Base-by-base conservation (phyloP, 352 stramenopile genomes). In the Halophytophthora batemanensis region DNA sequence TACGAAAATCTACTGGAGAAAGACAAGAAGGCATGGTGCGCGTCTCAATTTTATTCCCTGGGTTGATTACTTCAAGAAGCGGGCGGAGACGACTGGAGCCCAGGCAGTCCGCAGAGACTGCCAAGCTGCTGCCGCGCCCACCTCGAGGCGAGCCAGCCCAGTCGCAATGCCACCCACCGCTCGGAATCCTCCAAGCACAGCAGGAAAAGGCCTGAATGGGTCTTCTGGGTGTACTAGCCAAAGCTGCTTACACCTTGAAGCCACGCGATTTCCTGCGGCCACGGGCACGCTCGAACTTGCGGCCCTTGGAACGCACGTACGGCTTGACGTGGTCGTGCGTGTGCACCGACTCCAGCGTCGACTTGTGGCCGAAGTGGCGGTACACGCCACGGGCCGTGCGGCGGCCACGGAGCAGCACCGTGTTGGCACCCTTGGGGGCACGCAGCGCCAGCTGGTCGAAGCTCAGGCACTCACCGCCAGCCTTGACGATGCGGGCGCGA, bases 221-320 rank as follows among this genome's bases (percentile, higher is more conserved):
- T 69, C 25, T 51, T 17, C 64, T 67, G 53, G 46, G 52, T 67
- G 51, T 50, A 45, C 17, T 47, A 42, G 38, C 51, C 60, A 60
- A 67, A 21, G 40, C 56, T 47, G 65, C 72, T 98, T 99, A 99
- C 61, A 99, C 94, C 95, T 99, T 99, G 95, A 99, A 99, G 71
- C 97, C 97, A 90, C 93, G 89, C 71, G 89, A 98, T 71, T 93
- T 93, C 95, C 97, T 96, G 79, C 97, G 96, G 91, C 97, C 97
- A 98, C 97, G 96, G 62, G 97, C 97, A 58, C 86, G 95, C 83
- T 99, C 97, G 85, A 99, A 99, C 85, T 99, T 99, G 82, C 97
- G 90, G 71, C 97, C 97, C 73, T 98, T 99, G 64, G 82, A 96
- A 74, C 96, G 96, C 53, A 99, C 96, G 75, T 98, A 99, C 45